A percentile compares a stretch with the other conserved stretches of the same genome.
phyloP scores from a whole-genome alignment of 495 filamentous ascomycete genomes.

The Usnea hakonensis region DNA sequence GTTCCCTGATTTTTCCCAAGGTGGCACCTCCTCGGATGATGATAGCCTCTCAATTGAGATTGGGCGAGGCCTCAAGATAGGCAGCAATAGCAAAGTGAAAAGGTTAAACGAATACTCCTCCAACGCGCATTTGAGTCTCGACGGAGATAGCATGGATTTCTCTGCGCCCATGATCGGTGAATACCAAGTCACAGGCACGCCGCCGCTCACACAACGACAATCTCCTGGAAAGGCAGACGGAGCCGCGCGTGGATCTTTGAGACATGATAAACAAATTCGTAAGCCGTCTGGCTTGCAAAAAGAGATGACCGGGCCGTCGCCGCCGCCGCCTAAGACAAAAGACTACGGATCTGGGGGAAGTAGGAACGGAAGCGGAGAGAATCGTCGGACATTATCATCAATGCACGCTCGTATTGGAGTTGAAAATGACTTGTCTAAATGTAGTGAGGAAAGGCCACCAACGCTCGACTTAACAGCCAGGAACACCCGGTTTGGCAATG shows the following conservation, averaged over 20 bases:
- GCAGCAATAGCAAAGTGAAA: conserved; percentile 33
- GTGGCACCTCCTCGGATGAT: conserved; percentile 35
- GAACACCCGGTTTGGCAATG: conserved; percentile 49
- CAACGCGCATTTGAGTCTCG: conserved; percentile 10
- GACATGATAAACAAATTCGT: conserved; percentile 1
- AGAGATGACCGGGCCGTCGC: conserved; percentile 37
- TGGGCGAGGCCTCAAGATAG: conserved; percentile 36
- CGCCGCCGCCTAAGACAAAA: conserved; percentile 24
- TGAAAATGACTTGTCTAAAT: conserved; percentile 47
- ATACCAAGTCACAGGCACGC: conserved; percentile 36
- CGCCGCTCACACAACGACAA: conserved; percentile 27
- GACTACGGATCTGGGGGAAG: conserved; percentile 26
- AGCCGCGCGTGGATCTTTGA: conserved; percentile 35
- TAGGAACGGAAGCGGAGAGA: conserved; percentile 19
- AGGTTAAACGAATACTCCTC: conserved; percentile 16
- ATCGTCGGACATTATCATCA: conserved; percentile 19
- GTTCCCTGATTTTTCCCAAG: conserved; percentile 54
- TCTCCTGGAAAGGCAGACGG: conserved; percentile 14
- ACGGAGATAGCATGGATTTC: conserved; percentile 38
- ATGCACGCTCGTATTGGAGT: conserved; percentile 49
- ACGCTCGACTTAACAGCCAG: conserved; percentile 40
- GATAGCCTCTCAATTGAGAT: conserved; percentile 39
- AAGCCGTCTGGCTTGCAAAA: conserved; percentile 37
- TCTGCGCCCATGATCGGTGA: conserved; percentile 42
- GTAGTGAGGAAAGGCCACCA: conserved; percentile 45